Evolutionary conservation across 2,329 filamentous ascomycete species (phyloP).

Genomic region (Sporothrix luriei): DNA sequence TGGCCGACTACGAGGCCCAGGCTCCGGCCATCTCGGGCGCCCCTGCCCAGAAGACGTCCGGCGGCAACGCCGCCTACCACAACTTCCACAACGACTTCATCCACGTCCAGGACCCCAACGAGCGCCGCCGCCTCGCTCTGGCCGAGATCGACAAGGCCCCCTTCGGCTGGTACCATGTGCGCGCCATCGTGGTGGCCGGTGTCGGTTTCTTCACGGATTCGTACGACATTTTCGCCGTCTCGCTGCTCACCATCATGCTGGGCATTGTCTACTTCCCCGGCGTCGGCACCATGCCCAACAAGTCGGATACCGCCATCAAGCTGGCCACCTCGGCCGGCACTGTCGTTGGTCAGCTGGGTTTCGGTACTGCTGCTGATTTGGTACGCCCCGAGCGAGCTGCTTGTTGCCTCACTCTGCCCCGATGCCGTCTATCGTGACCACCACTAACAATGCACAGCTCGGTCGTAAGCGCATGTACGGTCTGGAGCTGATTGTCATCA

Average conservation of each 20-base stretch:
- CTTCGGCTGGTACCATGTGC: constrained; percentile 83
- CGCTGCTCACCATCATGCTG: constrained; percentile 72
- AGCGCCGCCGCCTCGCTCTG: constrained; percentile 76
- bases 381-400: constrained; percentile 30
- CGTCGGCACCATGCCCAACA: constrained; percentile 62
- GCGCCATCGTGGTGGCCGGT: constrained; percentile 75
- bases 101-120: constrained; percentile 69
- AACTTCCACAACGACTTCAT: constrained; percentile 64
- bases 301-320: constrained; percentile 80
- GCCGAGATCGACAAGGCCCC: constrained; percentile 80
- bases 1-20: constrained; percentile 34
- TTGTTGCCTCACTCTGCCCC: background rate
- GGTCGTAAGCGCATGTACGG: constrained; percentile 65
- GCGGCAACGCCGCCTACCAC: constrained; percentile 71
- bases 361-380: constrained; percentile 73
- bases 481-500: constrained; percentile 77
- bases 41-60: constrained; percentile 53
- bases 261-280: constrained; percentile 74
- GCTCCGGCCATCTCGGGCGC: constrained; percentile 31
- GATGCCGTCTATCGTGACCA: background rate
- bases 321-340: constrained; percentile 81
- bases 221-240: constrained; percentile 80
- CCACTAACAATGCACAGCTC: constrained; percentile 30
- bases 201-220: constrained; percentile 84
- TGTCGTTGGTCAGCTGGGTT: constrained; percentile 78